Base-by-base conservation (phyloP, 23 red algal genomes). In the Chondrus crispus region DNA sequence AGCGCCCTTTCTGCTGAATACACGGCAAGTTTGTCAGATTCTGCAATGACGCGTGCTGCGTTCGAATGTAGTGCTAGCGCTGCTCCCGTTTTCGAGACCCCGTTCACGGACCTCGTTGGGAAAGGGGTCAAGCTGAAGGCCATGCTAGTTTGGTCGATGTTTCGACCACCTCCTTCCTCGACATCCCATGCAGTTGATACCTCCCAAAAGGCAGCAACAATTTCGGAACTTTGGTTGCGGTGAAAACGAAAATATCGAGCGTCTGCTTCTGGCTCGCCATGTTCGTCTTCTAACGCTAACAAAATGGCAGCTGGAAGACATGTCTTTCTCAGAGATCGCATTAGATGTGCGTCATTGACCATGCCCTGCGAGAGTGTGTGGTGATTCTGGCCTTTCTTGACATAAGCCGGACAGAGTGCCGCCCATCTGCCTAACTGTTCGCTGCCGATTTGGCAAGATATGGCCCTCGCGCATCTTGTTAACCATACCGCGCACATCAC, bases 161-260 rank as follows among this genome's bases (percentile, higher is more conserved):
- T n/a, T n/a, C n/a, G 32, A 51, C 45, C 62, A n/a, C 80, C 35
- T 7, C 29, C 46, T 32, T 80, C 83, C 14, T 7, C 84, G 32
- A 53, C 22, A 19, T 80, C 83, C 81, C 73, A 81, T 24, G 93
- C 79, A 66, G 50, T 53, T 49, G 93, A 89, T 18, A 95, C 85
- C 18, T 95, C 93, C 93, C 93, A 95, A 6, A 95, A 35, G 16
- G 84, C 85, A 38, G 93, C 49, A 22, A 95, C 93, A 51, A 95
- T 41, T 24, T 90, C 35, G 1, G 78, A 62, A 46, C 50, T 68
- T 62, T 91, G 45, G 49, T 82, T 50, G 22, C 51, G 62, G 18
- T 46, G 45, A 39, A 95, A 88, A 19, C 93, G 93, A 57, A 52
- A 62, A 66, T 88, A 95, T 24, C 93, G 47, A n/a, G 81, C 46